These are phyloP conservation scores for Bruguiera hainesii DNA, from an alignment of 441 rosid genomes.

Conservation along the genomic window DNA sequence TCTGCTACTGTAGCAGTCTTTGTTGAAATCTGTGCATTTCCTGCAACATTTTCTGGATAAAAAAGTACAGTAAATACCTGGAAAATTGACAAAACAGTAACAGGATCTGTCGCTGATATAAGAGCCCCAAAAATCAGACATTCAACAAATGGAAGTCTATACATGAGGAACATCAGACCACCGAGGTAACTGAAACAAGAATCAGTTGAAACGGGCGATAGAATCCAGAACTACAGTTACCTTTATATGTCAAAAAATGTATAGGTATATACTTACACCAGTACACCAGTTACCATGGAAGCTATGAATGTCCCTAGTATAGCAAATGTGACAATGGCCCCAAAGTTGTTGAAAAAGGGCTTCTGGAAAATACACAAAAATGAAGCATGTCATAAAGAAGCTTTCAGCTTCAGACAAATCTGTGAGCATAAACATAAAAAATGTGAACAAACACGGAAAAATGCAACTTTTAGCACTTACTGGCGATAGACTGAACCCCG, in stretches of 20 bases:
- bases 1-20: too few relatives aligned
- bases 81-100: conserved; percentile 87
- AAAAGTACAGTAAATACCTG: conserved; percentile 41
- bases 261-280: conserved; percentile 50
- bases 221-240: background rate
- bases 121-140: conserved; percentile 98
- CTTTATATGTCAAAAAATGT: conserved; percentile 7
- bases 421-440: background rate
- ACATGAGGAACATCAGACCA: conserved; percentile 76
- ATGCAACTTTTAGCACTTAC: conserved; percentile 41
- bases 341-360: conserved; percentile 96
- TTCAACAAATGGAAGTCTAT: conserved; percentile 83
- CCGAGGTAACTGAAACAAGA: conserved; percentile 72
- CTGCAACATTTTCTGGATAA: background rate
- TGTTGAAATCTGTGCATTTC: background rate
- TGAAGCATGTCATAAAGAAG: too few relatives aligned
- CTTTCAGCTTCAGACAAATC: too few relatives aligned
- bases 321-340: conserved; percentile 94
- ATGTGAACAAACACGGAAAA: background rate
- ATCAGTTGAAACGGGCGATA: conserved; percentile 14
- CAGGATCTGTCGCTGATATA: conserved; percentile 99
- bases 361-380: conserved; percentile 48
- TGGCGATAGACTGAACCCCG: conserved; percentile 90
- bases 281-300: conserved; percentile 60
- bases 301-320: conserved; percentile 85